Evolutionary conservation across 345 rosid species (phyloP), one percentile per base, ranked within the genome.

Genomic region (Murraya koenigii): DNA sequence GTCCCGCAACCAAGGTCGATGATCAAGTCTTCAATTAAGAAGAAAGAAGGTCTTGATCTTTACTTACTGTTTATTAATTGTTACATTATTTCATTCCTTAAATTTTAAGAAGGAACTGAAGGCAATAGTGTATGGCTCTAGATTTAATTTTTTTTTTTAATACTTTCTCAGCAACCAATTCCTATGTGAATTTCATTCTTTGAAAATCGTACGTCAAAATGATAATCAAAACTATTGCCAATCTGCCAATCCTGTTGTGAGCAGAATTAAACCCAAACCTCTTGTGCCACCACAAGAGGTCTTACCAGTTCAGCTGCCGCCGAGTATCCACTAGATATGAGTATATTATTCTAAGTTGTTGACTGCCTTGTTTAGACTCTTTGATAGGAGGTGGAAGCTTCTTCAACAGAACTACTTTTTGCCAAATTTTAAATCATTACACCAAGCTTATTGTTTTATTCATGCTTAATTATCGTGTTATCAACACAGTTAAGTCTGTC

Each of bases 1-100:
- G 91, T 92, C 79, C 99, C 94, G 8, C 80, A 78, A 32, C n/a
- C 41, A 3, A 33, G 38, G 38, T 54, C 15, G 32, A 71, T 54
- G 17, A 54, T 15, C 49, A 71, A 71, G 39, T 22, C 30, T 71
- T 54, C 47, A 11, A 9, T 33, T 13, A 54, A 71, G 75, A 71
- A 59, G 36, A 71, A 71, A 55, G 41, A 52, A 70, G 61, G 64
- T 55, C 49, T 44, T 44, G 49, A 44, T 71, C 35, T 14, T 52
- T 22, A 20, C 36, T 17, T 14, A 5, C 33, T 61, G 28, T 44
- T 44, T 44, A 11, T 28, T 61, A 26, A 61, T 61, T 26, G 65
- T 61, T 10, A 26, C 15, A 30, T 61, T 26, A 61, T 52, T 61
- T 61, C 35, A 26, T 26, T 52, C 8, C 56, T 58, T 58, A 4